Percentiles rank a stretch among this genome's conserved stretches.
Evolutionary conservation across 176 grass and related monocot genomes (phyloP).

Genomic region (Rhipidocladum racemiflorum): DNA sequence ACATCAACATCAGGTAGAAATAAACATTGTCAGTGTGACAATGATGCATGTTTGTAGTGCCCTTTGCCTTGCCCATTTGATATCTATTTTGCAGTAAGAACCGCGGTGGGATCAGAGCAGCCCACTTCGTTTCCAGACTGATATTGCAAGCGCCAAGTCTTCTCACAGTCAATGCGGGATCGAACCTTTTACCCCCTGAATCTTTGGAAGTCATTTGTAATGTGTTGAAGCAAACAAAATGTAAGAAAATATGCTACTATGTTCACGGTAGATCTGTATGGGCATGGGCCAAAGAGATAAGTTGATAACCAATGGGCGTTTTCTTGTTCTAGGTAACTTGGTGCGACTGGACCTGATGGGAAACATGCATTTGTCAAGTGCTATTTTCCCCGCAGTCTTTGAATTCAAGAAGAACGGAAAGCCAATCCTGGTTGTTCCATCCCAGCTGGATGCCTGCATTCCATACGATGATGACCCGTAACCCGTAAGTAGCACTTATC

Average conservation of each 20-base stretch:
- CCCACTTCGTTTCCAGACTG: constrained; percentile 41
- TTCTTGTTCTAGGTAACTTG: constrained; percentile 39
- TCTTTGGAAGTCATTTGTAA: constrained; percentile 50
- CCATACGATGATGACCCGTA: constrained; percentile 54
- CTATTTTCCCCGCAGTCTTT: constrained; percentile 18
- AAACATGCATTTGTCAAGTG: constrained; percentile 35
- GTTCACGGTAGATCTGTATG: neutral
- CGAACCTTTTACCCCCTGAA: constrained; percentile 48
- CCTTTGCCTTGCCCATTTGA: neutral
- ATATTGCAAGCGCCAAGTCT: constrained; percentile 48
- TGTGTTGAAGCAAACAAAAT: constrained; percentile 32
- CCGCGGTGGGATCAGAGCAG: constrained; percentile 44
- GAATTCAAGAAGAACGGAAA: constrained; percentile 48
- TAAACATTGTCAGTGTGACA: neutral
- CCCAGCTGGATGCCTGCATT: neutral
- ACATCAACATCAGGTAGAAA: constrained; percentile 69
- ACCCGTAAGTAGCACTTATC: constrained; percentile 7
- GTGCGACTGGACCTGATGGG: constrained; percentile 40
- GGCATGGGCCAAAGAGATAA: neutral
- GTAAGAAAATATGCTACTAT: constrained; percentile 23
- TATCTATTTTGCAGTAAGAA: constrained; percentile 55
- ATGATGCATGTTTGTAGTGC: neutral
- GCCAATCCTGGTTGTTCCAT: constrained; percentile 37
- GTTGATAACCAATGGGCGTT: neutral
- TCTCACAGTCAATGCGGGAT: constrained; percentile 39